Percentiles rank a stretch among this genome's conserved stretches.
These are phyloP conservation scores for Saccharomyces eubayanus DNA, from an alignment of 805 yeast genomes.

Conservation along the genomic window DNA sequence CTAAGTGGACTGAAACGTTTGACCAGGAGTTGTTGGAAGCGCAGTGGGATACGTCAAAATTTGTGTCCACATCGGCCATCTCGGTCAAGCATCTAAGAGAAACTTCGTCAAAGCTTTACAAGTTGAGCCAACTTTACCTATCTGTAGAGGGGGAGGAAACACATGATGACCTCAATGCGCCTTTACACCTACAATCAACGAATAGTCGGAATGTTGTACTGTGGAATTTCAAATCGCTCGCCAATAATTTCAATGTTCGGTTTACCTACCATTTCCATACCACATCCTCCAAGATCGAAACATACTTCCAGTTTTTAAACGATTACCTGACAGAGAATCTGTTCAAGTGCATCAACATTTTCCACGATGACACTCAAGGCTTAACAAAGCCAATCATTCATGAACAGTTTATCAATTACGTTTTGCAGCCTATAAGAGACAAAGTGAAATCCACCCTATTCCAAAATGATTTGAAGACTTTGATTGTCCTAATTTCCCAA, in stretches of 20 bases:
- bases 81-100: slow-evolving; percentile 10
- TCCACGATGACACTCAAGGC: slow-evolving; percentile 30
- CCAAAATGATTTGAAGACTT: slow-evolving; percentile 34
- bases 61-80: slow-evolving; percentile 10
- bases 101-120: slow-evolving; percentile 15
- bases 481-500: slow-evolving; percentile 33
- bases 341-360: slow-evolving; percentile 33
- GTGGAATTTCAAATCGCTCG: slow-evolving; percentile 43
- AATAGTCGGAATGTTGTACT: not conserved
- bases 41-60: slow-evolving; percentile 27
- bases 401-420: slow-evolving; percentile 33
- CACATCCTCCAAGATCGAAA: slow-evolving; percentile 36
- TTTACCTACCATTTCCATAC: slow-evolving; percentile 49
- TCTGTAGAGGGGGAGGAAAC: slow-evolving; percentile 1
- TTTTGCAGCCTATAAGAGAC: slow-evolving; percentile 36
- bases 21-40: slow-evolving; percentile 16
- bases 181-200: not conserved
- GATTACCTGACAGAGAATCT: slow-evolving; percentile 38
- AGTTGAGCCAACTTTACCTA: slow-evolving; percentile 12
- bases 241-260: slow-evolving; percentile 39
- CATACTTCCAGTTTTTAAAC: slow-evolving; percentile 44
- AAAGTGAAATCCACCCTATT: slow-evolving; percentile 32
- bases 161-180: not conserved
- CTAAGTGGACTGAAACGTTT: slow-evolving; percentile 7
- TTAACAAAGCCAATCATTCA: slow-evolving; percentile 28